A percentile compares a stretch with the other conserved stretches of the same genome.
These are phyloP conservation scores for Penicillium salamii DNA, from an alignment of 495 filamentous ascomycete species.

Conservation along the genomic window DNA sequence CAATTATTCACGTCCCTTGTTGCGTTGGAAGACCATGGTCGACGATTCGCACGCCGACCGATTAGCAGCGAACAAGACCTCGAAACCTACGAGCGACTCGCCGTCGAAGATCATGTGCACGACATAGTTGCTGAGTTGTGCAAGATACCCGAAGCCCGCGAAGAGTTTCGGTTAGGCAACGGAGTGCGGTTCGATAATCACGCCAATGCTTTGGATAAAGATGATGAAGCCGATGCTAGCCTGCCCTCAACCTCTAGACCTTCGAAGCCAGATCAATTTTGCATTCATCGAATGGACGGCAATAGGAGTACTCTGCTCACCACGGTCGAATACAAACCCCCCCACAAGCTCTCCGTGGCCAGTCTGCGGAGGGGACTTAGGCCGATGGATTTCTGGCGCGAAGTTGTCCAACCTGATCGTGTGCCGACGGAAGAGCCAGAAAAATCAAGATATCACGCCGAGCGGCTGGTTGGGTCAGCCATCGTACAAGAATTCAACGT, in stretches of 20 bases:
- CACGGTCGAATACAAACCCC: conserved; percentile 34
- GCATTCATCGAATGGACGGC: conserved; percentile 19
- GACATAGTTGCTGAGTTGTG: conserved; percentile 21
- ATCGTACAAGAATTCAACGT: conserved; percentile 27
- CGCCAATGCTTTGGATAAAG: background rate
- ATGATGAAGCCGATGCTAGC: background rate
- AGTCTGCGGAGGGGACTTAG: conserved; percentile 29
- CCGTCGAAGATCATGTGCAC: conserved; percentile 17
- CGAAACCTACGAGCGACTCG: conserved; percentile 15
- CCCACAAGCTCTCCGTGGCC: conserved; percentile 32
- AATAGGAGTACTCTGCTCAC: conserved; percentile 21
- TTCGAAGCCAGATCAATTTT: conserved; percentile 18
- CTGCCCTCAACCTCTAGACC: too few species aligned
- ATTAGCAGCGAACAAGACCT: conserved; percentile 18
- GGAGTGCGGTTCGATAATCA: conserved; percentile 13
- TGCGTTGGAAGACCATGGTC: conserved; percentile 13
- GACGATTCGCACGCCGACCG: conserved; percentile 6
- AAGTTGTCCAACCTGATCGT: conserved; percentile 16
- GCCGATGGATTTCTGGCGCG: conserved; percentile 19
- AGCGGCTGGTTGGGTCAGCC: conserved; percentile 17
- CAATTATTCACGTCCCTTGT: conserved; percentile 12
- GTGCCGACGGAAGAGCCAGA: conserved; percentile 14
- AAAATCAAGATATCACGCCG: conserved; percentile 26
- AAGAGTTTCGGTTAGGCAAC: conserved; percentile 17
- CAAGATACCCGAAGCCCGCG: conserved; percentile 12